Conservation (phyloP, 257 asterid genomes). For the Solanum clarkiae region DNA sequence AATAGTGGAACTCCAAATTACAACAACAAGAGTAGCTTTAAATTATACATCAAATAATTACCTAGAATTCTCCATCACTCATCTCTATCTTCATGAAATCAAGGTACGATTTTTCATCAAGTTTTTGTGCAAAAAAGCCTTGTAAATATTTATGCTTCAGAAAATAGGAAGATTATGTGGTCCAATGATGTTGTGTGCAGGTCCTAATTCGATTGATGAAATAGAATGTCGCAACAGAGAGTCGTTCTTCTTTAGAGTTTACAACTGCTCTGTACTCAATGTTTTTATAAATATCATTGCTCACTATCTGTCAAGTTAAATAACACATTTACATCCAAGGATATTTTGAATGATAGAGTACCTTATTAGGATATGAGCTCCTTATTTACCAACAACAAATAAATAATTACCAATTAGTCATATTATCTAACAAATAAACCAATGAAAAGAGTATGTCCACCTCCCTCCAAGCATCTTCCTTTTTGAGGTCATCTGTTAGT, state of each 20-base stretch:
- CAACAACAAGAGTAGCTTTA: neutral
- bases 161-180: constrained; percentile 26
- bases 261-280: constrained; percentile 40
- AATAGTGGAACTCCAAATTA: neutral
- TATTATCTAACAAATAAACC: too few species aligned
- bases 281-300: constrained; percentile 34
- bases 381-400: too few species aligned
- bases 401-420: too few species aligned
- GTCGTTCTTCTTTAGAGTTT: constrained; percentile 25
- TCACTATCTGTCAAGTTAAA: constrained; percentile 20
- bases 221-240: constrained; percentile 40
- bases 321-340: neutral
- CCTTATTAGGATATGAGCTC: too few species aligned
- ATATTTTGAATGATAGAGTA: too few species aligned
- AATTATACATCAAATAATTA: neutral
- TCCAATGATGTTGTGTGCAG: constrained; percentile 28
- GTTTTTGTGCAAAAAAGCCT: constrained; percentile 27
- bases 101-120: constrained; percentile 25
- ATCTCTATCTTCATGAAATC: constrained; percentile 25
- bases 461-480: neutral
- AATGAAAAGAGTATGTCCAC: neutral
- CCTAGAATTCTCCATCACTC: neutral
- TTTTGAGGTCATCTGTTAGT: neutral
- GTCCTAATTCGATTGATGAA: constrained; percentile 33
- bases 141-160: constrained; percentile 20